Evolutionary conservation across 73 alveolate species (phyloP).

Genomic region (Stentor coeruleus): DNA sequence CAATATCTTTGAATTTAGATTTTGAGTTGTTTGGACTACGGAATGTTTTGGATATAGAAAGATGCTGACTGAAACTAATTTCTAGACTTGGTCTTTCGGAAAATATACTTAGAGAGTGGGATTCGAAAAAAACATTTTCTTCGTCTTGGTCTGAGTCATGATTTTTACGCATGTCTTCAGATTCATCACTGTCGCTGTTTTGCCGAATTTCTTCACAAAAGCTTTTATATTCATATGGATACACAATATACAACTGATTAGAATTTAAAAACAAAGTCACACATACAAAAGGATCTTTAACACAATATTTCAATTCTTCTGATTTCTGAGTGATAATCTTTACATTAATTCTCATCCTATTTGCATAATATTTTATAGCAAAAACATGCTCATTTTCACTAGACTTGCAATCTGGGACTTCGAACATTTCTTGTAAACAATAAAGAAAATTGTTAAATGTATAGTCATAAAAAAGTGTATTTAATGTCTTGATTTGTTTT

Average conservation of each 20-base stretch:
- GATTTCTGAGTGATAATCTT: too few species aligned
- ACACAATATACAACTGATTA: background rate
- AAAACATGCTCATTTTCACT: background rate
- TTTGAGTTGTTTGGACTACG: too few species aligned
- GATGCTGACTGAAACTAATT: too few species aligned
- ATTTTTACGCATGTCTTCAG: constrained; percentile 7
- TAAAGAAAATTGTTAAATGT: background rate
- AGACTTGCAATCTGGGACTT: background rate
- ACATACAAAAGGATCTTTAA: background rate
- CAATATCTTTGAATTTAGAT: too few species aligned
- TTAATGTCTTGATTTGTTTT: background rate
- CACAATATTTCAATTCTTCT: background rate
- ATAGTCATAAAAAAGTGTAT: background rate
- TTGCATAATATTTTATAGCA: background rate
- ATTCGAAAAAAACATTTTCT: too few species aligned
- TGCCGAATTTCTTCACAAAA: too few species aligned
- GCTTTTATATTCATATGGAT: background rate
- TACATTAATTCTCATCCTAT: background rate
- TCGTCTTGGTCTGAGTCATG: too few species aligned
- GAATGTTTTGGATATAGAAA: too few species aligned
- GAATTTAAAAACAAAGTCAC: background rate
- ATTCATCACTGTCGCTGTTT: background rate
- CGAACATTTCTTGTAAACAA: background rate
- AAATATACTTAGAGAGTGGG: too few species aligned
- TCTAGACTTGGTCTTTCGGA: too few species aligned